phyloP scores from a whole-genome alignment of 164 flowering plant genomes.

The Tinospora cordifolia region DNA sequence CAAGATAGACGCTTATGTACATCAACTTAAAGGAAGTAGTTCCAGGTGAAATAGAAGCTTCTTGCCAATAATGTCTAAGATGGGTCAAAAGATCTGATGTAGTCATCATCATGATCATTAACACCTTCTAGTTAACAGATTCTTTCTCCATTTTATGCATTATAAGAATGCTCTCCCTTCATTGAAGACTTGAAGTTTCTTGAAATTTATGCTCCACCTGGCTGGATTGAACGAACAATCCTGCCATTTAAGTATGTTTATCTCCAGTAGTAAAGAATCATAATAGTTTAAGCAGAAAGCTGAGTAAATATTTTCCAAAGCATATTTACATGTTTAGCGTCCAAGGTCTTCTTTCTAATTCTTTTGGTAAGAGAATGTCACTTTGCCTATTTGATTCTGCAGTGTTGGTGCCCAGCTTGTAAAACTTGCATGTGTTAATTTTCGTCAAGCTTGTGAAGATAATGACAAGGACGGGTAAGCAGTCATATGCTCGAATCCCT shows the following conservation, averaged over 20 bases:
- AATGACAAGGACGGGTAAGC: constrained; percentile 26
- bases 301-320: too few relatives aligned
- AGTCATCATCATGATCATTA: background rate
- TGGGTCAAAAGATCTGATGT: background rate
- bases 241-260: too few relatives aligned
- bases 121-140: background rate
- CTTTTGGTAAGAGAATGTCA: background rate
- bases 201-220: too few relatives aligned
- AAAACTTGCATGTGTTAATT: constrained; percentile 21
- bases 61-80: background rate
- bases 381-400: constrained; percentile 10
- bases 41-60: constrained; percentile 14
- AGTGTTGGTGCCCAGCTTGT: constrained; percentile 31
- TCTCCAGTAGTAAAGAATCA: too few relatives aligned
- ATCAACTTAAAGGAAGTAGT: constrained; percentile 29
- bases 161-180: too few relatives aligned
- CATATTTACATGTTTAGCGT: background rate
- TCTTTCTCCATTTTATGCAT: too few relatives aligned
- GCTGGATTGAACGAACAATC: too few relatives aligned
- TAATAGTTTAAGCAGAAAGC: too few relatives aligned
- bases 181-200: too few relatives aligned
- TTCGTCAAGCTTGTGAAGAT: constrained; percentile 24
- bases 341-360: background rate
- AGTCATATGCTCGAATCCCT: background rate
- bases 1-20: constrained; percentile 21